These are phyloP conservation scores for Lantana camara DNA, from an alignment of 257 asterid species.

Conservation along the genomic window DNA sequence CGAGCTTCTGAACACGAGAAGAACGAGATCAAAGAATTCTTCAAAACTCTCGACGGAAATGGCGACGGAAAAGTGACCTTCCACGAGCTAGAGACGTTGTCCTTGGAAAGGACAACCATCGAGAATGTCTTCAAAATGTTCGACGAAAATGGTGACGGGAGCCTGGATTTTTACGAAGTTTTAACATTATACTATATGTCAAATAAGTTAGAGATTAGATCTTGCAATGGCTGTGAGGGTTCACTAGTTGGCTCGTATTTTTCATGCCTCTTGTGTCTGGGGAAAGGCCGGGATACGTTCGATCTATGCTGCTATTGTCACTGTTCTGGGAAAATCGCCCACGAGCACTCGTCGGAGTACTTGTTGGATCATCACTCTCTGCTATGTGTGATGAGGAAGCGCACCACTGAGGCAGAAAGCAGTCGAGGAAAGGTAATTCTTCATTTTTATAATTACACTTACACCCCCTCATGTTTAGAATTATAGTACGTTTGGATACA, in stretches of 20 bases:
- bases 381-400: too few relatives aligned
- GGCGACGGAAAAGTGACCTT: not conserved
- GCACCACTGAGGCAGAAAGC: not conserved
- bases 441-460: too few relatives aligned
- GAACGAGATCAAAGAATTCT: too few relatives aligned
- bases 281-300: not conserved
- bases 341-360: not conserved
- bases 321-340: not conserved
- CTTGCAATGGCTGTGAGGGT: not conserved
- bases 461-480: too few relatives aligned
- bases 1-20: too few relatives aligned
- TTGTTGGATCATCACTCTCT: too few relatives aligned
- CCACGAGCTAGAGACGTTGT: not conserved
- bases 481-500: too few relatives aligned
- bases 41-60: too few relatives aligned
- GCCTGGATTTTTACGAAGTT: constrained; percentile 6
- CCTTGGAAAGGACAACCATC: not conserved
- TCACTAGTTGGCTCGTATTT: not conserved
- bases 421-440: not conserved
- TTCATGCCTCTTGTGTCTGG: too few relatives aligned
- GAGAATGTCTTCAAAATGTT: not conserved
- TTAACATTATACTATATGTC: not conserved
- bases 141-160: not conserved
- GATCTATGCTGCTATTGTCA: constrained; percentile 13
- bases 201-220: not conserved